A percentile compares a stretch with the other conserved stretches of the same genome.
Evolutionary conservation across 805 yeast species (phyloP).

Genomic region (Saturnispora zaruensis): DNA sequence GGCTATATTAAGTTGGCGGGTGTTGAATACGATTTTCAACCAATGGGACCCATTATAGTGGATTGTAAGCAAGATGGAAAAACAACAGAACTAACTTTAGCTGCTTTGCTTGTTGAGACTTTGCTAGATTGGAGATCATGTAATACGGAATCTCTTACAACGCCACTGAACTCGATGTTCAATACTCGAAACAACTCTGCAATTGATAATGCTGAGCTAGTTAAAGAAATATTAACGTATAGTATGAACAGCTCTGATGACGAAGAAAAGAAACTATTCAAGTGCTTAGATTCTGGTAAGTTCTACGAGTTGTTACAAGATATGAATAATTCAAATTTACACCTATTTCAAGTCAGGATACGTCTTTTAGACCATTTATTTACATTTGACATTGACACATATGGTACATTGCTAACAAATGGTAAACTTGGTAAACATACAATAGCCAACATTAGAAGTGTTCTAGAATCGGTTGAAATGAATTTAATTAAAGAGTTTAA

Average conservation of each 20-base stretch:
- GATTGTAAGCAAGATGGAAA: not conserved
- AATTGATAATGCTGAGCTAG: constrained; percentile 18
- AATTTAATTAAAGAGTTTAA: constrained; percentile 15
- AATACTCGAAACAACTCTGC: not conserved
- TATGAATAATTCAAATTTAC: constrained; percentile 17
- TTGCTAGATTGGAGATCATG: constrained; percentile 18
- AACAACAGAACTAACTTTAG: constrained; percentile 23
- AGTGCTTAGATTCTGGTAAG: constrained; percentile 16
- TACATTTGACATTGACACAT: constrained; percentile 10
- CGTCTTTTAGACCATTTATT: constrained; percentile 22
- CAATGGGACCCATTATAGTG: constrained; percentile 30
- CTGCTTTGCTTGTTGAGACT: constrained; percentile 4
- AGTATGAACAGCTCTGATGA: constrained; percentile 10
- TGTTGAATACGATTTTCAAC: constrained; percentile 34
- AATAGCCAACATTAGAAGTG: constrained; percentile 15
- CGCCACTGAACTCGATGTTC: constrained; percentile 12
- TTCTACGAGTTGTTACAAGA: constrained; percentile 14
- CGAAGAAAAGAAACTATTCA: constrained; percentile 14
- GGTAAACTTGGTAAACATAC: constrained; percentile 16
- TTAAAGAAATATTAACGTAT: constrained; percentile 26
- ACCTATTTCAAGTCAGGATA: constrained; percentile 25
- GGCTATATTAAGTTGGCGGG: constrained; percentile 23
- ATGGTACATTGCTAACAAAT: constrained; percentile 21
- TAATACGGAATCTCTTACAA: constrained; percentile 19
- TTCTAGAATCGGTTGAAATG: constrained; percentile 25